phyloP scores from a whole-genome alignment of 768 basidiomycete species.

The Hypholoma fasciculare region DNA sequence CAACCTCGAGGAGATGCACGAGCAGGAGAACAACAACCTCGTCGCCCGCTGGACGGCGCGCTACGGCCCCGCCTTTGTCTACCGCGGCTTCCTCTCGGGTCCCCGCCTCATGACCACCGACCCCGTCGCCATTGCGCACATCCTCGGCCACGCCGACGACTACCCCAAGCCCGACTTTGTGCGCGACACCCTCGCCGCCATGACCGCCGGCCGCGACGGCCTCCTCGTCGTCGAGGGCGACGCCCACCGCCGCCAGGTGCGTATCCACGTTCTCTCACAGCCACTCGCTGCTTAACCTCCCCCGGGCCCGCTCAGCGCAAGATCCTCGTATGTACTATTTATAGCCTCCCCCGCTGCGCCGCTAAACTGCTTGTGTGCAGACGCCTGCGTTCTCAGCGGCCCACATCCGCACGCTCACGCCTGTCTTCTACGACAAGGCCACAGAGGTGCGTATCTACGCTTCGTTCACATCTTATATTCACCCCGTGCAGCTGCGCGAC shows the following conservation, averaged over 20 bases:
- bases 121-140: constrained; percentile 57
- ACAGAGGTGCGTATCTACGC: constrained; percentile 32
- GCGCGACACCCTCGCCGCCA: constrained; percentile 33
- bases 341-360: not conserved
- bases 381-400: constrained; percentile 64
- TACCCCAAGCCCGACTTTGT: constrained; percentile 54
- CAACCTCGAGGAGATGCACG: constrained; percentile 45
- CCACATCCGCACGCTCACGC: constrained; percentile 54
- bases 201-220: constrained; percentile 15
- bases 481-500: constrained; percentile 43
- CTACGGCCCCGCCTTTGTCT: constrained; percentile 46
- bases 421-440: constrained; percentile 56
- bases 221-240: constrained; percentile 47
- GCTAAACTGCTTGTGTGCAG: constrained; percentile 28
- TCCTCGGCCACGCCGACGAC: constrained; percentile 52
- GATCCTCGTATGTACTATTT: constrained; percentile 35
- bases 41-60: constrained; percentile 44
- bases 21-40: constrained; percentile 49
- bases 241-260: constrained; percentile 42
- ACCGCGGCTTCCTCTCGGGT: constrained; percentile 43
- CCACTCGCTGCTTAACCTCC: not conserved
- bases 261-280: not conserved
- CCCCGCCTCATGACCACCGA: constrained; percentile 57
- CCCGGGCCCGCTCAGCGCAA: constrained; percentile 31
- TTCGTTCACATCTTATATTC: not conserved